These are phyloP conservation scores for Lactifluus hygrophoroides DNA, from an alignment of 768 basidiomycete species.

Conservation along the genomic window DNA sequence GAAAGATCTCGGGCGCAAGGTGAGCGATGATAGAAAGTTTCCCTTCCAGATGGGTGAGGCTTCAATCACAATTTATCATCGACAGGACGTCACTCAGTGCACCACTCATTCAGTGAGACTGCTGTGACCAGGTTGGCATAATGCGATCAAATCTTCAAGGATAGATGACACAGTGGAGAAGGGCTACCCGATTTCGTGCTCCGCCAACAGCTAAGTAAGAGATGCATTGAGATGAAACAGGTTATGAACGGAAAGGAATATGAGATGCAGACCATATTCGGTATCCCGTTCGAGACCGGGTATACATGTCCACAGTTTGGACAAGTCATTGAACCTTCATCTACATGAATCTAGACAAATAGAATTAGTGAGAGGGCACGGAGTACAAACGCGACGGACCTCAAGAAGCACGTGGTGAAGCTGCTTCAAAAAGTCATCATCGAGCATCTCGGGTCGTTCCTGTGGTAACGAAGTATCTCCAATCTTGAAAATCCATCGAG, in stretches of 20 bases:
- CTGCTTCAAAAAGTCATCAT: conserved; percentile 73
- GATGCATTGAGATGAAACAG: not conserved
- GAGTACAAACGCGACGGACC: conserved; percentile 36
- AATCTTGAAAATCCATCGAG: conserved; percentile 40
- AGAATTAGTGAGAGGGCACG: not conserved
- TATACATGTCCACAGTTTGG: conserved; percentile 87
- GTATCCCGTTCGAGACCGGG: conserved; percentile 87
- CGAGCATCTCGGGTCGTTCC: conserved; percentile 64
- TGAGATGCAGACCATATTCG: conserved; percentile 73
- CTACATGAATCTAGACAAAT: conserved; percentile 74
- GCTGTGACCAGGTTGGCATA: not conserved
- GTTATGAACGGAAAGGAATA: not conserved
- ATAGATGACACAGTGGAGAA: not conserved
- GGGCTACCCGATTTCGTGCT: conserved; percentile 71
- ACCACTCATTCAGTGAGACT: no score
- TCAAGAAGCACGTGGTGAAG: conserved; percentile 92
- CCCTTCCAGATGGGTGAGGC: no score
- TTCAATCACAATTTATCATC: not conserved
- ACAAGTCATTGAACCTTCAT: conserved; percentile 90
- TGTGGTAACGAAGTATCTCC: conserved; percentile 78
- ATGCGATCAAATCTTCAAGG: not conserved
- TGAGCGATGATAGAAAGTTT: no score
- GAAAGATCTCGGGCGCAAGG: no score
- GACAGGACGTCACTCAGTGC: no score
- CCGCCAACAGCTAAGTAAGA: conserved; percentile 64